Conservation (phyloP, 305 asterid genomes). For the Caryopteris hybrid region DNA sequence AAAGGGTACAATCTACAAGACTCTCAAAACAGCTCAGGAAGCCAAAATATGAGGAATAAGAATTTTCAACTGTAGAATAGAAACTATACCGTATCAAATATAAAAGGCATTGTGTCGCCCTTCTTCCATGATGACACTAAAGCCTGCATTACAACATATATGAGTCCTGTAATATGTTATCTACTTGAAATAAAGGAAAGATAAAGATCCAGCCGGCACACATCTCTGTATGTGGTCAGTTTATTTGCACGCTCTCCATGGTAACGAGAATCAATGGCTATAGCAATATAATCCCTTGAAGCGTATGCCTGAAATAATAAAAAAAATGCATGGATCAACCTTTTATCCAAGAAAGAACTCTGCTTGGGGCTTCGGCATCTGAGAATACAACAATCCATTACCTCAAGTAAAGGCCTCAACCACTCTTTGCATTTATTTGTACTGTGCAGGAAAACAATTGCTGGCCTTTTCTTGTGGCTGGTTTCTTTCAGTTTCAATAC, state of each 20-base stretch:
- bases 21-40: not conserved
- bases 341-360: not conserved
- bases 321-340: constrained; percentile 4
- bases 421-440: constrained; percentile 91
- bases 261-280: constrained; percentile 95
- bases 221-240: constrained; percentile 78
- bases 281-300: constrained; percentile 74
- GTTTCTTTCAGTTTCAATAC: constrained; percentile 58
- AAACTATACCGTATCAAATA: constrained; percentile 67
- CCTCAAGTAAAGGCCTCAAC: constrained; percentile 92
- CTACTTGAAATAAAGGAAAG: constrained; percentile 8
- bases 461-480: constrained; percentile 54
- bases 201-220: constrained; percentile 26
- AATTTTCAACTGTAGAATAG: not conserved
- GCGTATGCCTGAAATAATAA: constrained; percentile 74
- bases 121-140: constrained; percentile 76
- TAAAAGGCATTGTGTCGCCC: constrained; percentile 88
- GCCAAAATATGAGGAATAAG: not conserved
- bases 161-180: not conserved
- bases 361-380: constrained; percentile 10
- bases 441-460: constrained; percentile 80
- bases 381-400: constrained; percentile 18
- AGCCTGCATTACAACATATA: constrained; percentile 47
- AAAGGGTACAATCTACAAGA: too few relatives aligned
- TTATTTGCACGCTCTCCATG: constrained; percentile 91